phyloP scores from a whole-genome alignment of 345 rosid species.

The Arabis alpina region DNA sequence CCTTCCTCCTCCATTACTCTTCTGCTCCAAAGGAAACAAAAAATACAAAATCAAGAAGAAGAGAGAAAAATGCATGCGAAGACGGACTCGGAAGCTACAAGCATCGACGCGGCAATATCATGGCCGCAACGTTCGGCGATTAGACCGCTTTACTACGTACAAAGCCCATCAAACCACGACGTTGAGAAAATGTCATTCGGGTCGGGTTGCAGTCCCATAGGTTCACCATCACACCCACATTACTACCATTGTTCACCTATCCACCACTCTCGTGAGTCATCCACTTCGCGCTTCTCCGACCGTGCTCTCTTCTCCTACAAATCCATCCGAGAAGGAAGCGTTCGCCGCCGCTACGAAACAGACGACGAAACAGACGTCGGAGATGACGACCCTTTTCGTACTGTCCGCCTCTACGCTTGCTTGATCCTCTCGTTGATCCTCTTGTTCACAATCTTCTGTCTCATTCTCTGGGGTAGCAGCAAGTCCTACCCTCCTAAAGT shows the following conservation, averaged over 20 bases:
- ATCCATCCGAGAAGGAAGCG: constrained; percentile 46
- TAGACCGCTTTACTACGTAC: constrained; percentile 85
- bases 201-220: constrained; percentile 72
- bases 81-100: constrained; percentile 90
- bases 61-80: constrained; percentile 72
- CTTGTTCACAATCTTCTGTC: constrained; percentile 64
- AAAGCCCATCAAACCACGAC: constrained; percentile 96
- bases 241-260: constrained; percentile 90
- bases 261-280: constrained; percentile 97
- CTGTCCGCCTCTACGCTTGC: constrained; percentile 61
- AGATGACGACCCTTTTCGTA: constrained; percentile 38
- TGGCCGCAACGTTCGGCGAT: constrained; percentile 56
- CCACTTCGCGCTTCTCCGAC: constrained; percentile 85
- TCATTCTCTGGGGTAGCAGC: constrained; percentile 88
- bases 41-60: constrained; percentile 22
- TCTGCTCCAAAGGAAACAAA: not conserved
- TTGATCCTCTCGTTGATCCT: constrained; percentile 58
- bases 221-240: constrained; percentile 72
- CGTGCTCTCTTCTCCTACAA: constrained; percentile 59
- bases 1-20: constrained; percentile 12
- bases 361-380: constrained; percentile 46
- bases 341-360: constrained; percentile 32
- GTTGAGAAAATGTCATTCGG: constrained; percentile 95
- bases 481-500: constrained; percentile 74
- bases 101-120: constrained; percentile 65